Evolutionary conservation across 768 basidiomycete species (phyloP).

Genomic region (Naganishia randhawae): DNA sequence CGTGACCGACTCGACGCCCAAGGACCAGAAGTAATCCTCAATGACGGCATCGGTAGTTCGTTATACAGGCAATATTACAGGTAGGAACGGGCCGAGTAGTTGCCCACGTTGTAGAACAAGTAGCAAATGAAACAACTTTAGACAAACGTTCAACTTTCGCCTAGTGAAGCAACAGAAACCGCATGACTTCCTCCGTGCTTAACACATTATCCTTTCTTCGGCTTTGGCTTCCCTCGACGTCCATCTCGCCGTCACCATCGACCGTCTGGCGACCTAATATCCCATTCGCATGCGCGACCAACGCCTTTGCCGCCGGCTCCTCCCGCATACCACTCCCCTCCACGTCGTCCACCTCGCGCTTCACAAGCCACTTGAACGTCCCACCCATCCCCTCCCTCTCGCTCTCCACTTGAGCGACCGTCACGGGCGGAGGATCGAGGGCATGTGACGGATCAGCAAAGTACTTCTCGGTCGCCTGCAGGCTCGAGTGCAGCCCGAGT

Average conservation of each 20-base stretch:
- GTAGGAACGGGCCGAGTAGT: too few relatives aligned
- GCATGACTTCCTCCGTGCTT: neutral
- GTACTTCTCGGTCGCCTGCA: neutral
- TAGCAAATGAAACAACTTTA: neutral
- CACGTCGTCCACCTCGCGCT: neutral
- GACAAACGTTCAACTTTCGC: neutral
- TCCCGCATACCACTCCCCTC: neutral
- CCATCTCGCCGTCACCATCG: neutral
- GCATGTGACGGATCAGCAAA: neutral
- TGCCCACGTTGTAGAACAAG: conserved; percentile 1
- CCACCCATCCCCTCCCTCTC: neutral
- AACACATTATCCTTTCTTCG: neutral
- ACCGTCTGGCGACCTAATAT: too few relatives aligned
- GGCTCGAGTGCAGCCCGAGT: neutral
- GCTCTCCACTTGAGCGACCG: neutral
- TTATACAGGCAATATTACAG: neutral
- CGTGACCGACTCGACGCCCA: conserved; percentile 39
- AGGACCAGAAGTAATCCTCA: conserved; percentile 38
- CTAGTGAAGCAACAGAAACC: neutral
- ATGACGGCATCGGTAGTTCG: neutral
- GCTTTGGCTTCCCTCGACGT: neutral
- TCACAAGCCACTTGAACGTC: neutral
- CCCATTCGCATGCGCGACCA: conserved; percentile 6
- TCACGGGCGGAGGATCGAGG: neutral
- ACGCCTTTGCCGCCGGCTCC: neutral